These are phyloP conservation scores for Echinosophora koreensis DNA, from an alignment of 306 rosid species.

Conservation along the genomic window DNA sequence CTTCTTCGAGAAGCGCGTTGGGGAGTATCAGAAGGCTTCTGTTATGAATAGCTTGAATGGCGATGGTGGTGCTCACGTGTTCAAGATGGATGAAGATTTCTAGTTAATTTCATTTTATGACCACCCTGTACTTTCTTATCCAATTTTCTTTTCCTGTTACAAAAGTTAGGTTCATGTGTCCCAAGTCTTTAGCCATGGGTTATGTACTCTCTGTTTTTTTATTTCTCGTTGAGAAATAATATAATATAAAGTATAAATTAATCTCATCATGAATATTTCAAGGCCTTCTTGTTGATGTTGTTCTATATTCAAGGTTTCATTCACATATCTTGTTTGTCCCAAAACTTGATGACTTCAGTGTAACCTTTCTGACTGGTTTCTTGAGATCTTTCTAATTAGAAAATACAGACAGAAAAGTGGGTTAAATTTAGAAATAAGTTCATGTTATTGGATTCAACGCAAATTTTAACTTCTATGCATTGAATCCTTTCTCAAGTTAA, in stretches of 20 bases:
- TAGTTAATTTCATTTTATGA: not conserved
- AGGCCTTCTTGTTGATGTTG: constrained; percentile 91
- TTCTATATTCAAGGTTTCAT: constrained; percentile 79
- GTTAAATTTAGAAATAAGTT: constrained; percentile 14
- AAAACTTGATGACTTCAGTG: constrained; percentile 25
- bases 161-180: not conserved
- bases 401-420: constrained; percentile 1
- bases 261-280: not conserved
- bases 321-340: constrained; percentile 39
- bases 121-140: too few relatives aligned
- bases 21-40: constrained; percentile 85
- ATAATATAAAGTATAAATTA: constrained; percentile 6
- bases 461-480: not conserved
- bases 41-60: constrained; percentile 78
- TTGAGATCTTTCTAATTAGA: constrained; percentile 27
- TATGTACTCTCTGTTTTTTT: not conserved
- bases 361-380: constrained; percentile 14
- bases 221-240: not conserved
- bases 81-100: constrained; percentile 78
- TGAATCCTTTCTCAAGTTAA: not conserved
- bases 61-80: constrained; percentile 59
- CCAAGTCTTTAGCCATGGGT: not conserved
- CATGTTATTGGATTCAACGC: constrained; percentile 10
- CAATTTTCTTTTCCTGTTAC: not conserved
- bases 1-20: constrained; percentile 88